Evolutionary conservation across 2,329 filamentous ascomycete genomes (phyloP).

Genomic region (Ceratocystis cacaofunesta): DNA sequence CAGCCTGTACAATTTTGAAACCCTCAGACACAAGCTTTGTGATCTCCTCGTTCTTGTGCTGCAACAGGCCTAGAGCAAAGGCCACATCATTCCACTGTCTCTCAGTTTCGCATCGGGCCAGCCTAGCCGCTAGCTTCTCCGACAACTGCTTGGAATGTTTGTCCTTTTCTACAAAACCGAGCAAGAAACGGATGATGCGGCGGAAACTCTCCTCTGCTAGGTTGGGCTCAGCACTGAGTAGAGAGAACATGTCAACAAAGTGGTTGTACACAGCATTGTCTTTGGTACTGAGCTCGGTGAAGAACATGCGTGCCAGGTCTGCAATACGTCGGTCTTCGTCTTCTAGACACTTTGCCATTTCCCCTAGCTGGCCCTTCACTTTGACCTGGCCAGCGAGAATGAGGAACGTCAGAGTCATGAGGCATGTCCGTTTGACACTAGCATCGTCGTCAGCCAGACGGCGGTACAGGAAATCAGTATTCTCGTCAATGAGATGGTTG

Average conservation of each 20-base stretch:
- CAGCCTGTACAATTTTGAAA: slow-evolving; percentile 53
- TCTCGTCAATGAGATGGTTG: slow-evolving; percentile 97
- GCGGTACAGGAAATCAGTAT: slow-evolving; percentile 94
- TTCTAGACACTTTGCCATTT: slow-evolving; percentile 98
- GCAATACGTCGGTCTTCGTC: slow-evolving; percentile 90
- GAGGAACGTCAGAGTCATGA: slow-evolving; percentile 96
- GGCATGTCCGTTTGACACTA: slow-evolving; percentile 88
- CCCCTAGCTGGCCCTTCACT: slow-evolving; percentile 93
- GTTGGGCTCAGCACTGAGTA: slow-evolving; percentile 66
- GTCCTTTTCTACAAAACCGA: slow-evolving; percentile 97
- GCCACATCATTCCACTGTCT: slow-evolving; percentile 96
- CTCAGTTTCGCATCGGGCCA: slow-evolving; percentile 77
- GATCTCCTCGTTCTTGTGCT: slow-evolving; percentile 88
- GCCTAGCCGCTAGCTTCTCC: slow-evolving; percentile 76
- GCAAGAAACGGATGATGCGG: slow-evolving; percentile 78
- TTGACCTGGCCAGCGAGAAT: slow-evolving; percentile 97
- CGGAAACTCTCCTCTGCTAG: slow-evolving; percentile 76
- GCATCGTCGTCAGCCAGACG: slow-evolving; percentile 76
- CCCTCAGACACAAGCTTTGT: slow-evolving; percentile 60
- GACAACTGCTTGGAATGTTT: slow-evolving; percentile 93
- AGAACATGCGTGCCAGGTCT: slow-evolving; percentile 94
- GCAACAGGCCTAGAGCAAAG: slow-evolving; percentile 74
- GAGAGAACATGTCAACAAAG: slow-evolving; percentile 97
- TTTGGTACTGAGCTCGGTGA: slow-evolving; percentile 91
- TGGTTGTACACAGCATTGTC: slow-evolving; percentile 99